Base-by-base conservation (phyloP, 257 asterid species). In the Nicotiana sylvestris region DNA sequence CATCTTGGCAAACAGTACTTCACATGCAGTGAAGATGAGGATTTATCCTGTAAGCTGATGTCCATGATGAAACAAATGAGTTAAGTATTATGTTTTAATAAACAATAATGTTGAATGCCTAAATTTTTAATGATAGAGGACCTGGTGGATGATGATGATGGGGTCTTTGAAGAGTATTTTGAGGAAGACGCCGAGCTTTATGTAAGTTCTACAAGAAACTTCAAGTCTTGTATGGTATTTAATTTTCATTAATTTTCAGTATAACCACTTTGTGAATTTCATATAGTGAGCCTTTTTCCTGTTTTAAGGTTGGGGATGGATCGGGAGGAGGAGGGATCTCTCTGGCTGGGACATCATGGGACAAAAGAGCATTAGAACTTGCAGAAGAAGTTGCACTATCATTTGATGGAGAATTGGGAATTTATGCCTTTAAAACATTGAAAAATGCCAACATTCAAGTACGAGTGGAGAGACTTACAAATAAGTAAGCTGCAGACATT, bases 321-420 rank as follows among this genome's bases (percentile, higher is more conserved):
- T 89, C 92, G 46, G 98, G 94, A 81, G 98, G 99, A 77, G 97
- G 97, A 81, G 99, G 98, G 82, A 82, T 90, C 76, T 87, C 88
- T 77, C 95, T 95, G 11, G 93, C 97, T 17, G 99, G 97, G 74
- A 90, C 94, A 69, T 55, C 25, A 5, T 93, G 99, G 99, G 98
- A 95, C 87, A 90, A 87, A 87, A 88, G 77, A 35, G 94, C 95
- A 39, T 84, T 91, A 67, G 90, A 88, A 72, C 90, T 95, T 80
- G 98, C 96, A 69, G 95, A 92, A 87, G 93, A 92, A 86, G 98
- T 93, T 86, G 87, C 86, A 80, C 78, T 83, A 66, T 92, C 97
- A 12, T 95, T 95, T 60, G 88, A 87, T 81, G 97, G 97, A 51
- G 98, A 94, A 80, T 77, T 95, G 78, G 97, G 96, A 76, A 91